Percentiles rank a stretch among this genome's conserved stretches.
phyloP scores from a whole-genome alignment of 306 rosid species.

The Albizia julibrissin region DNA sequence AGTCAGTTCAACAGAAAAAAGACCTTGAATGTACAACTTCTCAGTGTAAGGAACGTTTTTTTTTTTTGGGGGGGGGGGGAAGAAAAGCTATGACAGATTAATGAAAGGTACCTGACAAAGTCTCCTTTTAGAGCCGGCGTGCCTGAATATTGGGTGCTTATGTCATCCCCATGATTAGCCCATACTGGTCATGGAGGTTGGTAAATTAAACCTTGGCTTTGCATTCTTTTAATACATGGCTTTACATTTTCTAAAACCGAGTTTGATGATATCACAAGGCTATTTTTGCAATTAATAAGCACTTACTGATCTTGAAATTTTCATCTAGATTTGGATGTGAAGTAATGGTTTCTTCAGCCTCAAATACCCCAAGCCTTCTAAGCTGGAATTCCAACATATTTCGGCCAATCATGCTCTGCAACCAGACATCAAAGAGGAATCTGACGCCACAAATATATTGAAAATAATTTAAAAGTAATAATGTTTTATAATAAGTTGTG shows the following conservation, averaged over 20 bases:
- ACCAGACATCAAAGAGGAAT: conserved; percentile 23
- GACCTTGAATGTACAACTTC: background rate
- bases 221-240: background rate
- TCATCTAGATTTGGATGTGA: conserved; percentile 83
- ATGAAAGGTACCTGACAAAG: conserved; percentile 65
- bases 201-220: background rate
- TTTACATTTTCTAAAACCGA: conserved; percentile 13
- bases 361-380: conserved; percentile 76
- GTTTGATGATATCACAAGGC: conserved; percentile 4
- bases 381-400: conserved; percentile 83
- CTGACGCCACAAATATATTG: background rate
- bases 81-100: conserved; percentile 4
- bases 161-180: conserved; percentile 91
- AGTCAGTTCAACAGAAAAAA: background rate
- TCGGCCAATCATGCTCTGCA: conserved; percentile 89
- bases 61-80: background rate
- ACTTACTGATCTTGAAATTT: conserved; percentile 64
- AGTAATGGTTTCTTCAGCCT: conserved; percentile 79
- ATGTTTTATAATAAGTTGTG: background rate
- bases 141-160: conserved; percentile 85
- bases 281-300: conserved; percentile 1
- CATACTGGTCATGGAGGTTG: conserved; percentile 57
- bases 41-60: background rate
- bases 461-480: background rate
- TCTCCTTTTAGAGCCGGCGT: conserved; percentile 90